These are phyloP conservation scores for Geosmithia flava DNA, from an alignment of 2,329 filamentous ascomycete genomes.

Conservation along the genomic window DNA sequence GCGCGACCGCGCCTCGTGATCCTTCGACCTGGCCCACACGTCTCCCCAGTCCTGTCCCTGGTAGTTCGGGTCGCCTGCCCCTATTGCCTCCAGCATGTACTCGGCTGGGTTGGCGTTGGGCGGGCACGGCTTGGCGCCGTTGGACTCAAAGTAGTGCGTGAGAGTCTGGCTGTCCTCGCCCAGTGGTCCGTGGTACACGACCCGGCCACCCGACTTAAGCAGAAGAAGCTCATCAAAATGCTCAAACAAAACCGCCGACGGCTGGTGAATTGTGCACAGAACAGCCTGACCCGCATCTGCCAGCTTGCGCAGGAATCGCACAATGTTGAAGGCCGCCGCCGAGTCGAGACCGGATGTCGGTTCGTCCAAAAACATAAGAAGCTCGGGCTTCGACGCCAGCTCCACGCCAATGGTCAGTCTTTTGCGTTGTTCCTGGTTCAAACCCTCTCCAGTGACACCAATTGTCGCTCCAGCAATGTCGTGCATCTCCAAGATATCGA, in stretches of 20 bases:
- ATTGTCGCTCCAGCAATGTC: constrained; percentile 53
- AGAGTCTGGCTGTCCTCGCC: constrained; percentile 34
- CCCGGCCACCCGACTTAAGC: constrained; percentile 37
- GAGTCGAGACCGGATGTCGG: constrained; percentile 46
- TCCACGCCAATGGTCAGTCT: constrained; percentile 44
- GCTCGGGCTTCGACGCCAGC: constrained; percentile 41
- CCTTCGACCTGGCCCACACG: constrained; percentile 41
- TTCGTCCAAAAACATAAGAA: constrained; percentile 55
- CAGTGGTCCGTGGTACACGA: constrained; percentile 41
- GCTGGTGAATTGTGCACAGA: constrained; percentile 49
- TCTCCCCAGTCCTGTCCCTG: constrained; percentile 50
- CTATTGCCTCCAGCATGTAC: constrained; percentile 44
- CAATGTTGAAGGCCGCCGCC: constrained; percentile 47
- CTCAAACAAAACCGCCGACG: constrained; percentile 41
- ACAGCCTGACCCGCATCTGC: constrained; percentile 47
- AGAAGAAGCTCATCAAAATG: constrained; percentile 44
- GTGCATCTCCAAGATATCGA: constrained; percentile 58
- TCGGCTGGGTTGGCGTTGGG: constrained; percentile 39
- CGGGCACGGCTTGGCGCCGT: constrained; percentile 35
- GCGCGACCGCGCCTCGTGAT: constrained; percentile 28
- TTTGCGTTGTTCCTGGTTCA: constrained; percentile 48
- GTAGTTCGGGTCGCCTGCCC: constrained; percentile 49
- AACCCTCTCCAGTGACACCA: constrained; percentile 43
- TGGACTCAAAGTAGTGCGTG: constrained; percentile 37
- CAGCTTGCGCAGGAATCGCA: constrained; percentile 48